Base-by-base conservation (phyloP, 2,329 filamentous ascomycete species). In the Arthrinium phaeospermum region DNA sequence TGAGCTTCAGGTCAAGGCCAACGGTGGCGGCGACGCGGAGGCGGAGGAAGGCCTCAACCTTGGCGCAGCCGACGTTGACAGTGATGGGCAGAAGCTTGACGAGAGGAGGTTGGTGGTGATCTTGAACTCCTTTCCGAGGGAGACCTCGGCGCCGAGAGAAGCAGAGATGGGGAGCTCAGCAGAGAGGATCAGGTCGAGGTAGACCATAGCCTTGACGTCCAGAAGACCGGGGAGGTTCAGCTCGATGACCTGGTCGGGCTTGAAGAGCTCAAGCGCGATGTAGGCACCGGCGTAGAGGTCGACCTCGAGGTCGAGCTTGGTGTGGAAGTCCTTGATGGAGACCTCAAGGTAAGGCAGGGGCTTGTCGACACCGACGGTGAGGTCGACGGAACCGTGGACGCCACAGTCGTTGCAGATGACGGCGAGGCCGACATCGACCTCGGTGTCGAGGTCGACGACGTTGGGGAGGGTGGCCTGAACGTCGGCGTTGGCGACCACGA, bases 241-340 rank as follows among this genome's bases (percentile, higher is more conserved):
- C 7, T 85, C 84, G 53, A 86, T 79, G 0, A 85, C 81, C 1
- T 82, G 82, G 37, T 84, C 77, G 8, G 85, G 85, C 10, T 83
- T 82, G 75, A 84, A 87, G 0, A 90, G 80, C 75, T 86, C 87
- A 64, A 90, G 78, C 2, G 85, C 84, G 76, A 90, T 88, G 27
- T 85, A 85, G 24, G 87, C 82, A 14, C 82, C 84, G 24, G 82
- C 83, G 5, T 81, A 82, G 37, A 88, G 79, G 10, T 80, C 79
- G 0, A 89, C 81, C 68, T 86, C 84, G 7, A 89, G 76, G 74
- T 88, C 82, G 22, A 90, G 80, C 75, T 87, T 88, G 10, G 88
- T 81, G 78, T 89, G 87, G 74, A 90, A 77, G 6, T 82, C 83
- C 57, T 83, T 83, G 68, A 90, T 86, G 74, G 85, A 81, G 3